Conservation (phyloP, 2,329 filamentous ascomycete species). For the Metarhizium sp. region DNA sequence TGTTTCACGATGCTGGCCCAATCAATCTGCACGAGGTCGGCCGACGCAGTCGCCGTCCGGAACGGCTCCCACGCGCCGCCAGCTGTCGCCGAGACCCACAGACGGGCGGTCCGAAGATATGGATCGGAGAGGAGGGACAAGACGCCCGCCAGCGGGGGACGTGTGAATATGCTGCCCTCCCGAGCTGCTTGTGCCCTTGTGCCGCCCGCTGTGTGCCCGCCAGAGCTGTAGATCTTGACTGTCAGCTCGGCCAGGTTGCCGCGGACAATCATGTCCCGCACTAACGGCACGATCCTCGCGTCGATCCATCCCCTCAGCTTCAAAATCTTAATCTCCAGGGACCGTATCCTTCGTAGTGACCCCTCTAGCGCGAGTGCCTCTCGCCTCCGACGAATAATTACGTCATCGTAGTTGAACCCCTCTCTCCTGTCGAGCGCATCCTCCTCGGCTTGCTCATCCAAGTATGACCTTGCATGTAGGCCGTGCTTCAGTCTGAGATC, state of each 20-base stretch:
- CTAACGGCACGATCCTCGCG: slow-evolving; percentile 16
- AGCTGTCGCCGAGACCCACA: slow-evolving; percentile 28
- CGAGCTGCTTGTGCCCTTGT: not conserved
- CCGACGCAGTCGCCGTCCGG: slow-evolving; percentile 8
- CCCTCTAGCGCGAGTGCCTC: slow-evolving; percentile 13
- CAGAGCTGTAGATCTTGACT: no score
- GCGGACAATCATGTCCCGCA: slow-evolving; percentile 22
- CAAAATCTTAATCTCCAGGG: slow-evolving; percentile 19
- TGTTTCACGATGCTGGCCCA: not conserved
- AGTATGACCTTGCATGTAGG: slow-evolving; percentile 15
- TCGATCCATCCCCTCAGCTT: slow-evolving; percentile 23
- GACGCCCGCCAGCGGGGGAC: slow-evolving; percentile 23
- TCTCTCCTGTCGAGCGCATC: slow-evolving; percentile 3
- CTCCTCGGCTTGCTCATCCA: slow-evolving; percentile 10
- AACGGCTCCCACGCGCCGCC: slow-evolving; percentile 6
- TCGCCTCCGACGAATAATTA: no score
- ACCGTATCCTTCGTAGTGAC: slow-evolving; percentile 16
- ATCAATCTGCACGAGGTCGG: not conserved
- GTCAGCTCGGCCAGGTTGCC: slow-evolving; percentile 13
- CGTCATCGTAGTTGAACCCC: not conserved
- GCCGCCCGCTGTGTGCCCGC: not conserved
- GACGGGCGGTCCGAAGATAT: slow-evolving; percentile 29
- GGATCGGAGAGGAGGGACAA: slow-evolving; percentile 35
- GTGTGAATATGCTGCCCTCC: slow-evolving; percentile 11
- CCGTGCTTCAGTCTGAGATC: slow-evolving; percentile 18